These are phyloP conservation scores for Phytophthora colocasiae DNA, from an alignment of 352 stramenopile species.

Conservation along the genomic window DNA sequence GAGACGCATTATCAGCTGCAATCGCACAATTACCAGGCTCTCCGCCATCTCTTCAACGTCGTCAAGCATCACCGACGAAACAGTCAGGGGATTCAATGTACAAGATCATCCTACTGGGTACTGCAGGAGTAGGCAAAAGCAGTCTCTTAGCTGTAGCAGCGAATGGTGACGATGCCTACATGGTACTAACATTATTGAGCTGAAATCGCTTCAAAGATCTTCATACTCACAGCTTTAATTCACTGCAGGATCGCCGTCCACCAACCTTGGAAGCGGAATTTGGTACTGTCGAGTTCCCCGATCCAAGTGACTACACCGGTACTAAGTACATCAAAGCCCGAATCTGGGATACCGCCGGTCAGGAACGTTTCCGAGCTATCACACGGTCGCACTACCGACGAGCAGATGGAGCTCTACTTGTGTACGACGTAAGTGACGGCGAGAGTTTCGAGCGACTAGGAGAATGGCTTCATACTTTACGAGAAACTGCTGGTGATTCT, in stretches of 20 bases:
- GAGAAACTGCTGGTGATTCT: slow-evolving; percentile 84
- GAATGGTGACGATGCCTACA: slow-evolving; percentile 65
- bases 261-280: slow-evolving; percentile 83
- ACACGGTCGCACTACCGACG: slow-evolving; percentile 87
- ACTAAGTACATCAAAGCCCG: slow-evolving; percentile 70
- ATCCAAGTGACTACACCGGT: slow-evolving; percentile 56
- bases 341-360: slow-evolving; percentile 91
- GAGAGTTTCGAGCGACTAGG: slow-evolving; percentile 88
- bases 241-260: slow-evolving; percentile 54
- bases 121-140: slow-evolving; percentile 81
- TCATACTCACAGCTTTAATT: slow-evolving; percentile 1
- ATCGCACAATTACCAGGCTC: slow-evolving; percentile 29
- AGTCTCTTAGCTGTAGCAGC: slow-evolving; percentile 72
- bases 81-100: slow-evolving; percentile 38
- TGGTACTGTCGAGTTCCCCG: slow-evolving; percentile 66
- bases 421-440: slow-evolving; percentile 92
- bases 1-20: slow-evolving; percentile 26
- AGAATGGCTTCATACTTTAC: slow-evolving; percentile 90
- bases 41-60: slow-evolving; percentile 6
- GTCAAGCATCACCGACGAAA: slow-evolving; percentile 20
- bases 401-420: slow-evolving; percentile 87
- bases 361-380: slow-evolving; percentile 92
- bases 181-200: slow-evolving; percentile 15
- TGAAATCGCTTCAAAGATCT: too few species aligned
- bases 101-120: slow-evolving; percentile 86